phyloP scores from a whole-genome alignment of 2,329 filamentous ascomycete species.

The Volutella citrinella region DNA sequence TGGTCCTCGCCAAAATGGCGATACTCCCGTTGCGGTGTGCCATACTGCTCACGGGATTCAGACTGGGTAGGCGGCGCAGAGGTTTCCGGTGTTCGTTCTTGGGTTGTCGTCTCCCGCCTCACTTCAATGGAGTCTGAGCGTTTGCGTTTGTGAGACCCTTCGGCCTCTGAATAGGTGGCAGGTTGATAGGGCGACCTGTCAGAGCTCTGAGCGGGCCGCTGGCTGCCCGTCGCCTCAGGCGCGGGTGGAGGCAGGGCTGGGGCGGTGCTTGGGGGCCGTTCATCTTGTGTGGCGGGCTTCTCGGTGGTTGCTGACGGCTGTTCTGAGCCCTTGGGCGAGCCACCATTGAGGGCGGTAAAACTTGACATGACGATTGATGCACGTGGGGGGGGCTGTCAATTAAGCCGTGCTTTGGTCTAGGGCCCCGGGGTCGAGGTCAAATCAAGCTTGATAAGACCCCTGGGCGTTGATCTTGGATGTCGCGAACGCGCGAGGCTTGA shows the following conservation, averaged over 20 bases:
- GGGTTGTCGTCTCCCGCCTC: constrained; percentile 33
- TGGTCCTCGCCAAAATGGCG: constrained; percentile 43
- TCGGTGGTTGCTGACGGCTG: constrained; percentile 27
- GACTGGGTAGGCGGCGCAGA: constrained; percentile 27
- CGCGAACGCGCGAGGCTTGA: no score
- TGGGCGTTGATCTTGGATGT: no score
- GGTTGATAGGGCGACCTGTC: constrained; percentile 43
- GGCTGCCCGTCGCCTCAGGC: constrained; percentile 26
- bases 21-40: constrained; percentile 43
- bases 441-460: no score
- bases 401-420: no score
- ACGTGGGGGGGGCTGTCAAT: no score
- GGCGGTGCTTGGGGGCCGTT: constrained; percentile 27
- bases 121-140: constrained; percentile 62
- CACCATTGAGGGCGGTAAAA: constrained; percentile 52
- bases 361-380: no score
- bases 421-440: no score
- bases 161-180: constrained; percentile 40
- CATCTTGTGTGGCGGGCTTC: constrained; percentile 30
- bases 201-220: constrained; percentile 38
- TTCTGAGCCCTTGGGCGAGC: constrained; percentile 43
- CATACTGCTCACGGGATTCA: constrained; percentile 42
- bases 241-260: constrained; percentile 23
- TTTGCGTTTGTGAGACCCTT: constrained; percentile 62
- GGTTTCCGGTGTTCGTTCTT: constrained; percentile 34